phyloP scores from a whole-genome alignment of 2,329 filamentous ascomycete species.

The Talaromyces atroroseus region DNA sequence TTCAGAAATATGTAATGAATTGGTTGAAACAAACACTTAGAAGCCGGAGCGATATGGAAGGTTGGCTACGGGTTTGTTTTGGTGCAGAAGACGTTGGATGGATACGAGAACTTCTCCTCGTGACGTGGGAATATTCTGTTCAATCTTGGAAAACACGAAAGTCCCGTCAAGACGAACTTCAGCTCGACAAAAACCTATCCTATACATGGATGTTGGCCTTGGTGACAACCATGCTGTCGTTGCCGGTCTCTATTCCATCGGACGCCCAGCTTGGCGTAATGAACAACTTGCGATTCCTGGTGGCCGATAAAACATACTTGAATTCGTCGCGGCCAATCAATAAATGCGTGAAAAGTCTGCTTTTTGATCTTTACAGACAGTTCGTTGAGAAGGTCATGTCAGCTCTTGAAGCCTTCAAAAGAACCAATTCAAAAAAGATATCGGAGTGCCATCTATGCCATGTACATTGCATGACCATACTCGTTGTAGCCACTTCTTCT shows the following conservation, averaged over 20 bases:
- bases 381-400: background rate
- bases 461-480: slow-evolving; percentile 10
- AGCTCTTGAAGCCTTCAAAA: slow-evolving; percentile 2
- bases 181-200: slow-evolving; percentile 1
- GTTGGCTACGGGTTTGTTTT: slow-evolving; percentile 2
- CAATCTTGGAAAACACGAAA: background rate
- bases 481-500: slow-evolving; percentile 3
- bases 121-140: slow-evolving; percentile 1
- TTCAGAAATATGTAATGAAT: background rate
- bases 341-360: slow-evolving; percentile 10
- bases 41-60: background rate
- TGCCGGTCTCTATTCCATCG: slow-evolving; percentile 4
- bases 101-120: background rate
- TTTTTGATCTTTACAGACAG: slow-evolving; percentile 5
- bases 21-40: slow-evolving; percentile 2
- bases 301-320: background rate
- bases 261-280: background rate
- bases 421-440: background rate
- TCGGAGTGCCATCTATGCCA: slow-evolving; percentile 1
- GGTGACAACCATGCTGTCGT: slow-evolving; percentile 9
- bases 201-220: slow-evolving; percentile 10
- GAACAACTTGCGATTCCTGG: background rate
- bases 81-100: background rate
- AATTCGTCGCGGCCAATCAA: slow-evolving; percentile 9
- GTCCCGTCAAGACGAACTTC: background rate